A percentile compares a stretch with the other conserved stretches of the same genome.
Evolutionary conservation across 2,329 filamentous ascomycete species (phyloP).

Genomic region (Lanzia echinophila): DNA sequence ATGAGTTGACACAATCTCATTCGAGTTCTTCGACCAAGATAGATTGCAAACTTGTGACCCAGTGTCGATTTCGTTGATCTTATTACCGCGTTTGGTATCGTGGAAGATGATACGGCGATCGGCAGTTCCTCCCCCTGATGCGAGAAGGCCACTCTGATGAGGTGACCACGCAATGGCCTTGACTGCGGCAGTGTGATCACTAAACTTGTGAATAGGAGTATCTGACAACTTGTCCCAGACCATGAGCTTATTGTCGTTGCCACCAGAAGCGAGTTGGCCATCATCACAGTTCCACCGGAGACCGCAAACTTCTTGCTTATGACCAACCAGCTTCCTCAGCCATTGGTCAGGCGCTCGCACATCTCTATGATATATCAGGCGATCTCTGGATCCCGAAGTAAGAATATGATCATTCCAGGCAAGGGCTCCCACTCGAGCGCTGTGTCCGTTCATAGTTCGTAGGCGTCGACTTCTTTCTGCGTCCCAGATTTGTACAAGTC

Average conservation of each 20-base stretch:
- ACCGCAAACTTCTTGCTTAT: constrained; percentile 97
- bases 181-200: constrained; percentile 89
- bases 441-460: constrained; percentile 95
- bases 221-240: constrained; percentile 97
- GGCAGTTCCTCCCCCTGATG: constrained; percentile 90
- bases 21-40: constrained; percentile 94
- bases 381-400: constrained; percentile 88
- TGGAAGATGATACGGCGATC: constrained; percentile 97
- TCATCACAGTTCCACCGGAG: constrained; percentile 97
- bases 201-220: constrained; percentile 87
- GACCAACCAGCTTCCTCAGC: constrained; percentile 77
- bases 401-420: constrained; percentile 99
- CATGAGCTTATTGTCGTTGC: constrained; percentile 98
- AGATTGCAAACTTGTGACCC: constrained; percentile 98
- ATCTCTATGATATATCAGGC: constrained; percentile 90
- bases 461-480: constrained; percentile 78
- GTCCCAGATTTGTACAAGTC: constrained; percentile 96
- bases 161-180: constrained; percentile 98
- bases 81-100: constrained; percentile 79
- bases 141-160: constrained; percentile 88
- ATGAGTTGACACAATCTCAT: constrained; percentile 94
- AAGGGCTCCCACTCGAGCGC: constrained; percentile 82
- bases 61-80: constrained; percentile 86
- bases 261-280: constrained; percentile 87
- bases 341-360: constrained; percentile 90